Percentiles rank a stretch among this genome's conserved stretches.
phyloP scores from a whole-genome alignment of 805 yeast species.

The Candida adriatica region DNA sequence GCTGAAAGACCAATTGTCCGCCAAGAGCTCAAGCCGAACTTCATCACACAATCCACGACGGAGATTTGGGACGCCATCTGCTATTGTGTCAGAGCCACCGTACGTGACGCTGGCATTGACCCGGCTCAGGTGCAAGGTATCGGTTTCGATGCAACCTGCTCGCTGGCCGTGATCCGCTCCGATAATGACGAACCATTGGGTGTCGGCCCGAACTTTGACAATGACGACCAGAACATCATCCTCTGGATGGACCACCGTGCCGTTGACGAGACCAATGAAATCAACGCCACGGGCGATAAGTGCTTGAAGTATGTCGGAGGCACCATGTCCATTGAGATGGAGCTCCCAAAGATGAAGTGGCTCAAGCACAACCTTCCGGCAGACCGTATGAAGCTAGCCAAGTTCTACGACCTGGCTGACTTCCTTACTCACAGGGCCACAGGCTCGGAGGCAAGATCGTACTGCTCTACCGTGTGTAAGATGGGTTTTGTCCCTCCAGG shows the following conservation, averaged over 20 bases:
- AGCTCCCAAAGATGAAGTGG: conserved; percentile 96
- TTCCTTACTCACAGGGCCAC: conserved; percentile 89
- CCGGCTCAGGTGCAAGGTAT: conserved; percentile 69
- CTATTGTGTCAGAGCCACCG: conserved; percentile 68
- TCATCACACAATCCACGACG: conserved; percentile 78
- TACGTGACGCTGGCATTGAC: conserved; percentile 69
- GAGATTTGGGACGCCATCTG: conserved; percentile 92
- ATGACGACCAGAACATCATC: conserved; percentile 72
- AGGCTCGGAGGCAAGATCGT: conserved; percentile 78
- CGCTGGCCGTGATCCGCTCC: conserved; percentile 74
- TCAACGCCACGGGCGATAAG: conserved; percentile 74
- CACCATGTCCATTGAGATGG: conserved; percentile 97
- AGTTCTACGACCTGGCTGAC: conserved; percentile 91
- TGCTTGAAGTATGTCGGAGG: conserved; percentile 93
- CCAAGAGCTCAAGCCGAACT: conserved; percentile 64
- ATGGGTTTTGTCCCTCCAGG: conserved; percentile 94
- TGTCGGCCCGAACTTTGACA: conserved; percentile 86
- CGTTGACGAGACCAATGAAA: conserved; percentile 65
- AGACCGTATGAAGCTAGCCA: conserved; percentile 48
- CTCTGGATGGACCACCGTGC: conserved; percentile 99
- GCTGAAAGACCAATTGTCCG: conserved; percentile 76
- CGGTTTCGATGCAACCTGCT: conserved; percentile 97
- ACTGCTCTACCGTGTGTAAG: conserved; percentile 88
- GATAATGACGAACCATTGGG: conserved; percentile 62
- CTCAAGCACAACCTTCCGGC: conserved; percentile 75